Conservation (phyloP, 768 basidiomycete species). For the Lactifluus volemus region DNA sequence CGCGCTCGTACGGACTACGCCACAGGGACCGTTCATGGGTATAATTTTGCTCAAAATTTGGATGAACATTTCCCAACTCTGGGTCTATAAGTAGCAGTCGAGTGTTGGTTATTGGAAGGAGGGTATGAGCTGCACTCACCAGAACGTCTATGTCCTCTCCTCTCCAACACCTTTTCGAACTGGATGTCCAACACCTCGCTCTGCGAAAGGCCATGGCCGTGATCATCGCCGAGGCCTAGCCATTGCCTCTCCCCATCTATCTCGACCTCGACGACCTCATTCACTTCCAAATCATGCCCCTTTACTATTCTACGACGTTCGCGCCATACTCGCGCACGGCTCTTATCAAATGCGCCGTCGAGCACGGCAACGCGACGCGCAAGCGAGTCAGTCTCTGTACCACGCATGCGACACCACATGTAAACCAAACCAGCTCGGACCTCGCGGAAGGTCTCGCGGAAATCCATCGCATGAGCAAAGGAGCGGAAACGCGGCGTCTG, state of each 20-base stretch:
- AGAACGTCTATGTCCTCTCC: not conserved
- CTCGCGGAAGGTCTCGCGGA: slow-evolving; percentile 59
- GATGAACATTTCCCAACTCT: not conserved
- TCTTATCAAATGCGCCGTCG: slow-evolving; percentile 29
- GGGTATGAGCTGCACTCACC: not conserved
- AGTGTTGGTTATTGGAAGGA: not conserved
- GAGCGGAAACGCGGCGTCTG: slow-evolving; percentile 49
- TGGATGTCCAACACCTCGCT: slow-evolving; percentile 43
- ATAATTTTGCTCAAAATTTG: not conserved
- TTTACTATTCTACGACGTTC: slow-evolving; percentile 1
- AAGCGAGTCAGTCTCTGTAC: slow-evolving; percentile 44
- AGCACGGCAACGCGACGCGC: slow-evolving; percentile 33
- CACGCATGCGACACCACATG: slow-evolving; percentile 43
- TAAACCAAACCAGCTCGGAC: slow-evolving; percentile 51
- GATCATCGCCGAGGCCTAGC: slow-evolving; percentile 41
- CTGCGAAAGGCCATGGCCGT: slow-evolving; percentile 35
- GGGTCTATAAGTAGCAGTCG: not conserved
- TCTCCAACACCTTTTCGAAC: slow-evolving; percentile 42
- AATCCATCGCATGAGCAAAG: slow-evolving; percentile 57
- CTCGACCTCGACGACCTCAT: slow-evolving; percentile 17
- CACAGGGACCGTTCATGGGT: slow-evolving; percentile 15
- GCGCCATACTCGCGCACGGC: slow-evolving; percentile 20
- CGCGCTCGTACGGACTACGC: slow-evolving; percentile 17
- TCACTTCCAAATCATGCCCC: slow-evolving; percentile 2
- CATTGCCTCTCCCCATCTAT: slow-evolving; percentile 42